These are phyloP conservation scores for Seiridium cupressi DNA, from an alignment of 2,329 filamentous ascomycete genomes.

Conservation along the genomic window DNA sequence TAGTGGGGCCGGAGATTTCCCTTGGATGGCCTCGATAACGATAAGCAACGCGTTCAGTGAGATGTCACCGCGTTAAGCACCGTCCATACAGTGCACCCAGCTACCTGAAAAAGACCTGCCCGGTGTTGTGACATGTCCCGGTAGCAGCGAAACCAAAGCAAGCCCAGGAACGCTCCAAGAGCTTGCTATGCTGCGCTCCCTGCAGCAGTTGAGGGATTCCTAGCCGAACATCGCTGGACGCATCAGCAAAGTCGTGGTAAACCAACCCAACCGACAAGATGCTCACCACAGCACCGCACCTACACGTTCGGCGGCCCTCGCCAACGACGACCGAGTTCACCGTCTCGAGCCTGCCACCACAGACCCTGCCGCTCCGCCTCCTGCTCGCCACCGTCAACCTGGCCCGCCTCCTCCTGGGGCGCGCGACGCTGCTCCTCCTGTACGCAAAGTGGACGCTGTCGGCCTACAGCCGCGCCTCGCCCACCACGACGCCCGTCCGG, in stretches of 20 bases:
- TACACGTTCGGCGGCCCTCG: constrained; percentile 68
- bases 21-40: background rate
- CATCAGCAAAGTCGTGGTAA: background rate
- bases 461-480: constrained; percentile 21
- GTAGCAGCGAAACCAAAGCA: too few relatives aligned
- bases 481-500: constrained; percentile 7
- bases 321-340: constrained; percentile 91
- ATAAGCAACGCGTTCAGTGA: background rate
- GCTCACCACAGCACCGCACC: constrained; percentile 59
- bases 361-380: constrained; percentile 45
- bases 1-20: background rate
- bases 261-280: constrained; percentile 35
- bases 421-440: constrained; percentile 45
- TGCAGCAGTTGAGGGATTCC: too few relatives aligned
- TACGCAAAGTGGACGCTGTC: constrained; percentile 45
- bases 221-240: too few relatives aligned
- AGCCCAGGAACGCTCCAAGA: too few relatives aligned
- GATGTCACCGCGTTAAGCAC: background rate
- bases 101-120: too few relatives aligned
- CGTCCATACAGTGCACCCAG: too few relatives aligned
- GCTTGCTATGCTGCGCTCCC: too few relatives aligned
- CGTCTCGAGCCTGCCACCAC: constrained; percentile 72
- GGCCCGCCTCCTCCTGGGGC: constrained; percentile 38
- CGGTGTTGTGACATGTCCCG: too few relatives aligned
- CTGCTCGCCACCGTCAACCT: constrained; percentile 42